Base-by-base conservation (phyloP, 192 early-diverging fungal species). In the Coemansia sp. region DNA sequence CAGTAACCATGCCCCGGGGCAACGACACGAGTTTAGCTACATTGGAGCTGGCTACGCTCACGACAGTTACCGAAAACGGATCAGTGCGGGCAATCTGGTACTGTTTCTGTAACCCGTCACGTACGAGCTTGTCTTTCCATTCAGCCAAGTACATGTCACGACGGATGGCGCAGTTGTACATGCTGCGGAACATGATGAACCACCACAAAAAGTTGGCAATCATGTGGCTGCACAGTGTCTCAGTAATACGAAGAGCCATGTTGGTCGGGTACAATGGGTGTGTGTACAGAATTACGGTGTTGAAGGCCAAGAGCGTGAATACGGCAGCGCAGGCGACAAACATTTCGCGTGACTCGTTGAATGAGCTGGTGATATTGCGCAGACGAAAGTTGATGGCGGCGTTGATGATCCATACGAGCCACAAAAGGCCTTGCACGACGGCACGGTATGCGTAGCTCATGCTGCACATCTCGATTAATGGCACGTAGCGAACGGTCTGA, bases 111-210 rank as follows among this genome's bases (percentile, higher is more conserved):
- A 80, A 11, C 1, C 77, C 77, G 25, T 80, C 77, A 43, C 66
- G 65, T 2, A 80, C 61, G 11, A 80, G 51, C 68, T 74, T 80
- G 21, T 72, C 61, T 50, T 80, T 80, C 77, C 77, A 83, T 48
- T 58, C 60, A 10, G 41, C 57, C 53, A 83, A 47, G 17, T 75
- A 78, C 57, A 48, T 37, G 10, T 66, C 27, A 5, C 82, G 65
- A 5, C 67, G 66, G 27, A 73, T 53, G 2, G 76, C 69, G 61
- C 82, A 79, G 32, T 70, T 75, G 45, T 69, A 73, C 37, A 83
- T 70, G 49, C 76, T 60, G 24, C 41, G 56, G 64, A 62, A 78
- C 82, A 83, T 83, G 49, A 83, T 83, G 35, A 71, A 83, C 82
- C 82, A 83, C 72, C 76, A 83, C 5, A 83, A 55, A 23, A 79